A percentile compares a stretch with the other conserved stretches of the same genome.
These are phyloP conservation scores for Curvularia spicifera DNA, from an alignment of 2,329 filamentous ascomycete species.

Conservation along the genomic window DNA sequence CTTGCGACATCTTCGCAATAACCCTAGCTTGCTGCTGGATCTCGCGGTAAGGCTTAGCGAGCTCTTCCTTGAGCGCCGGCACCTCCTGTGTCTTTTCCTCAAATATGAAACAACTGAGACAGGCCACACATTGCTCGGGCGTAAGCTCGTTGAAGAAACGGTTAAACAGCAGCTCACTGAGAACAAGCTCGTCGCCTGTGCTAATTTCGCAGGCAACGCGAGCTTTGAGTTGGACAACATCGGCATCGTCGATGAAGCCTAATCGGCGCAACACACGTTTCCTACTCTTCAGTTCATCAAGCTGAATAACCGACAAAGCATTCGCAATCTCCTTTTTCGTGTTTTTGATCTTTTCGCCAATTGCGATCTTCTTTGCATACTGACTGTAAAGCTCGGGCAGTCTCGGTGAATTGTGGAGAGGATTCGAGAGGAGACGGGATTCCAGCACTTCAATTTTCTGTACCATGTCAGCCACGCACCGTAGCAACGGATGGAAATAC, in stretches of 20 bases:
- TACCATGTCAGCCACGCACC: constrained; percentile 18
- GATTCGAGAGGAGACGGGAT: constrained; percentile 84
- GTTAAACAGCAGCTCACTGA: constrained; percentile 94
- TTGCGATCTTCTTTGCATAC: constrained; percentile 79
- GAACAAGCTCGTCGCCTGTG: constrained; percentile 90
- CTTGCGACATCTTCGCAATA: constrained; percentile 90
- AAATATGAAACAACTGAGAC: constrained; percentile 94
- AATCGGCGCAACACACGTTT: constrained; percentile 94
- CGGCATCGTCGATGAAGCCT: constrained; percentile 92
- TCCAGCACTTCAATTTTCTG: constrained; percentile 97
- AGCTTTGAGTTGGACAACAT: constrained; percentile 96
- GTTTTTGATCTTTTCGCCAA: constrained; percentile 80
- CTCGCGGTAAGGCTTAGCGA: constrained; percentile 83
- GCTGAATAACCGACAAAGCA: constrained; percentile 85
- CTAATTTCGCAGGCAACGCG: constrained; percentile 98
- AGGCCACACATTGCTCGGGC: constrained; percentile 84
- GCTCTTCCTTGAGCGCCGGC: constrained; percentile 75
- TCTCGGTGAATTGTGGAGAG: constrained; percentile 87
- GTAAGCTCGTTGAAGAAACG: constrained; percentile 96
- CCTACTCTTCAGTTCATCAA: constrained; percentile 94
- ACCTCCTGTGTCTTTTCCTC: constrained; percentile 90
- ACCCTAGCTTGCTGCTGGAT: constrained; percentile 86
- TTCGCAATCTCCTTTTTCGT: constrained; percentile 86
- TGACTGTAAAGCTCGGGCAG: constrained; percentile 85
- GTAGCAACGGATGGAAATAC: constrained; percentile 21